Conservation (phyloP, 2,329 filamentous ascomycete species). For the Celoporthe dispersa region DNA sequence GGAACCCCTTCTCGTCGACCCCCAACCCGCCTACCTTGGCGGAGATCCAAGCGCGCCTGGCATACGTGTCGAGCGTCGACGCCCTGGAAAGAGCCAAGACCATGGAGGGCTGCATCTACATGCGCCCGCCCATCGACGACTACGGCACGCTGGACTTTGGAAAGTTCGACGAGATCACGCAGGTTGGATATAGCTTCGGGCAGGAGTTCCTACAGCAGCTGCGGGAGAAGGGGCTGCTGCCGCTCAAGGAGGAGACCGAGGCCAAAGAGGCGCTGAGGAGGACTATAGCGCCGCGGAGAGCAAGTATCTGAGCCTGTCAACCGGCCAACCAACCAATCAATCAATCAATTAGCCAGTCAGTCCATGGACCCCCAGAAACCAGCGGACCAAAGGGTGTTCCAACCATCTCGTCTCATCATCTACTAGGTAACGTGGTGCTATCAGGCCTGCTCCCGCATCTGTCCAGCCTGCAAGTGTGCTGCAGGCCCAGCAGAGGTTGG, state of each 20-base stretch:
- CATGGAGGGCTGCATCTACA: constrained; percentile 89
- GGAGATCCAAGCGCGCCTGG: constrained; percentile 92
- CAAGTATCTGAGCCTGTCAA: constrained; percentile 65
- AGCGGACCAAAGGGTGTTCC: neutral
- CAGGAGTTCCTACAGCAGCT: constrained; percentile 78
- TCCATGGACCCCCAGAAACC: neutral
- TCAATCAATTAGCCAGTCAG: neutral
- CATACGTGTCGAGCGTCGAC: constrained; percentile 94
- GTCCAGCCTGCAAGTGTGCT: neutral
- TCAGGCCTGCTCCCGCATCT: neutral
- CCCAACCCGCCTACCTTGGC: constrained; percentile 94
- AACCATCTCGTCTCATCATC: neutral
- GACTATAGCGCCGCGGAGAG: constrained; percentile 78
- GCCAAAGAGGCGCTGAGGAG: constrained; percentile 76
- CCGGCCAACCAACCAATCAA: neutral
- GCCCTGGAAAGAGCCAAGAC: constrained; percentile 92
- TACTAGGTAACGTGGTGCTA: neutral
- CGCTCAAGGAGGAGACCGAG: constrained; percentile 71
- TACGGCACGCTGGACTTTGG: constrained; percentile 96
- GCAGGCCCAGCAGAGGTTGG: neutral
- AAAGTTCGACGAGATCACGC: constrained; percentile 97
- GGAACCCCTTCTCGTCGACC: constrained; percentile 90
- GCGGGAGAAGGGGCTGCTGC: constrained; percentile 77
- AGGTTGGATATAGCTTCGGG: constrained; percentile 85
- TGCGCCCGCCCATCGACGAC: constrained; percentile 90